phyloP scores from a whole-genome alignment of 2,329 filamentous ascomycete species.

The Talaromyces sp. region DNA sequence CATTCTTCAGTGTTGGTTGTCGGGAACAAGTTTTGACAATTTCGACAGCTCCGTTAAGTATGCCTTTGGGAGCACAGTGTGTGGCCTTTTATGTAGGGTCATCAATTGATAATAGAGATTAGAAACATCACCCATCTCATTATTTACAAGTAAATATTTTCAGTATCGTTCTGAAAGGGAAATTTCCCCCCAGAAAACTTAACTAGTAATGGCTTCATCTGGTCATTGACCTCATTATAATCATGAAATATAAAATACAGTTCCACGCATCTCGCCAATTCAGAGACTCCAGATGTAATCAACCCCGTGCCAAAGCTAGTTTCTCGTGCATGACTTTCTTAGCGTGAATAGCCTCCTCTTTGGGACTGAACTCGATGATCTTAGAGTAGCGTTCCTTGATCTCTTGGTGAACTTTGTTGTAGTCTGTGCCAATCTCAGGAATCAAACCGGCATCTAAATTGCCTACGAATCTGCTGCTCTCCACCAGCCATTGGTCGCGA shows the following conservation, averaged over 20 bases:
- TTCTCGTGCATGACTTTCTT: not conserved
- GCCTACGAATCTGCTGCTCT: slow-evolving; percentile 39
- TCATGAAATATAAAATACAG: not conserved
- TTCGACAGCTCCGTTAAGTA: no score
- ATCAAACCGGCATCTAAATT: slow-evolving; percentile 22
- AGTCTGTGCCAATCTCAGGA: not conserved
- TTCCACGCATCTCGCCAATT: not conserved
- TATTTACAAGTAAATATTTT: no score
- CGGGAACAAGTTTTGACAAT: no score
- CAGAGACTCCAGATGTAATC: not conserved
- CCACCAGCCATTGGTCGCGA: slow-evolving; percentile 45
- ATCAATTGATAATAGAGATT: no score
- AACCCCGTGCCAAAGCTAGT: not conserved
- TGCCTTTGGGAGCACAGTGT: no score
- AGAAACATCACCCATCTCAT: no score
- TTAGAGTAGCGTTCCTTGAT: not conserved
- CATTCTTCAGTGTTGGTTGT: not conserved
- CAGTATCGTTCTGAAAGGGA: no score
- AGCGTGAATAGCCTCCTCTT: not conserved
- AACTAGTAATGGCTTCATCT: not conserved
- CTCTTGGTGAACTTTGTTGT: not conserved
- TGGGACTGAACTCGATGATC: not conserved
- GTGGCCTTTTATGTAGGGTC: no score
- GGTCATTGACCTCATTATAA: not conserved
- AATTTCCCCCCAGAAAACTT: no score